Evolutionary conservation across 495 filamentous ascomycete genomes (phyloP).

Genomic region (Apodospora peruviana): DNA sequence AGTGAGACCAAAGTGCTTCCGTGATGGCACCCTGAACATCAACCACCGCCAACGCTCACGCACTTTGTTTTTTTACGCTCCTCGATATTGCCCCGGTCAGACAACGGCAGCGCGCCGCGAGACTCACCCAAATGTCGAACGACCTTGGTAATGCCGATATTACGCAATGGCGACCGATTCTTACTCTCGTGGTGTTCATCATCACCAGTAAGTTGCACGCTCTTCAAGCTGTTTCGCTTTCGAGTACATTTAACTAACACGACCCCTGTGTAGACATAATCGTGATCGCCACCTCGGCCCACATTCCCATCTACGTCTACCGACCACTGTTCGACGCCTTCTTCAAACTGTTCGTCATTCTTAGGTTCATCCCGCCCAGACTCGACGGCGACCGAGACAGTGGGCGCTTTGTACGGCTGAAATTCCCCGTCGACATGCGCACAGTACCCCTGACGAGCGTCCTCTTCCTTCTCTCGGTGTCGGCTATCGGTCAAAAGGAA

Average conservation of each 20-base stretch:
- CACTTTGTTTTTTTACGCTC: no score
- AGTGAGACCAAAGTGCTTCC: no score
- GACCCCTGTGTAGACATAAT: no score
- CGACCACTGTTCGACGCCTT: slow-evolving; percentile 36
- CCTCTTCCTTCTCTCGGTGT: slow-evolving; percentile 58
- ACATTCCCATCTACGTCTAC: slow-evolving; percentile 54
- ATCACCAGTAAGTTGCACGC: slow-evolving; percentile 60
- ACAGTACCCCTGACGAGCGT: slow-evolving; percentile 60
- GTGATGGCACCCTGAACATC: no score
- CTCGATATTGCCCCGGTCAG: no score
- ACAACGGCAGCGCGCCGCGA: no score
- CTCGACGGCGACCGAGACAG: no score
- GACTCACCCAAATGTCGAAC: no score
- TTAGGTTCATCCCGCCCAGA: not conserved
- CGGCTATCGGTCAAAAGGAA: slow-evolving; percentile 55
- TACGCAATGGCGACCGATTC: slow-evolving; percentile 54
- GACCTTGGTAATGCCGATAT: slow-evolving; percentile 45
- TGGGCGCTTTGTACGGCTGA: slow-evolving; percentile 35
- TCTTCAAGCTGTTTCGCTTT: not conserved
- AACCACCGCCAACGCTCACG: no score
- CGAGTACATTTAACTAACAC: not conserved
- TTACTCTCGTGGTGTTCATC: slow-evolving; percentile 59
- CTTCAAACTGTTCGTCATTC: not conserved
- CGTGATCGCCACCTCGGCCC: slow-evolving; percentile 15
- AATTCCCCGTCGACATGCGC: slow-evolving; percentile 59